Base-by-base conservation (phyloP, 2,329 filamentous ascomycete species). In the Malbranchea cinnamomea region DNA sequence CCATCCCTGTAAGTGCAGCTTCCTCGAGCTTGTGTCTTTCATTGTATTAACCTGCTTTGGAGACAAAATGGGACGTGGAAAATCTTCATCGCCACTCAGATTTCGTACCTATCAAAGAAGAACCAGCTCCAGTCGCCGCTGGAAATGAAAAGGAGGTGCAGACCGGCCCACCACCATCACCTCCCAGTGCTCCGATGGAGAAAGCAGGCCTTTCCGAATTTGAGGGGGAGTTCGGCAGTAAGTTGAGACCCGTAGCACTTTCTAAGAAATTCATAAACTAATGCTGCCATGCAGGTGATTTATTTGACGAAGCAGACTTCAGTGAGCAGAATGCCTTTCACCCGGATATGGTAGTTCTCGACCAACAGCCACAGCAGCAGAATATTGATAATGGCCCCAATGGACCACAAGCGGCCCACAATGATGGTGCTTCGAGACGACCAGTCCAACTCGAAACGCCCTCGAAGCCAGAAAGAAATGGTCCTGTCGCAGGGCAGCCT, bases 71-170 rank as follows among this genome's bases (percentile, higher is more conserved):
- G 58, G 74, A 87, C 41, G 73, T 79, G 37, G 67, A 69, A n/a
- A 76, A 76, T 23, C 63, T 95, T 21, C 77, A 94, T 54, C 71
- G 87, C 22, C 85, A 93, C 53, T 59, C 71, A 1, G 80, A 85
- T 48, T 91, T 69, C 49, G 68, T 58, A 10, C 63, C 65, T 4
- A 49, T 65, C 14, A 78, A 76, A 50, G 73, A 68, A 46, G 67
- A 74, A 35, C 48, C 56, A 2, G 44, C 44, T 34, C 38, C 40
- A 17, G 50, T 32, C 38, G 4, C 37, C 41, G 23, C 32, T 26
- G 29, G 31, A 23, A 12, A 19, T 68, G 60, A 49, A 69, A 57
- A 42, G 70, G 60, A 46, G 65, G 17, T 14, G 14, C 16, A 18
- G 27, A 23, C 18, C 9, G 17, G 22, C 15, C 12, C 15, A 26